Percentiles rank a stretch among this genome's conserved stretches.
These are phyloP conservation scores for Dothiorella sarmentorum DNA, from an alignment of 2,329 filamentous ascomycete genomes.

Conservation along the genomic window DNA sequence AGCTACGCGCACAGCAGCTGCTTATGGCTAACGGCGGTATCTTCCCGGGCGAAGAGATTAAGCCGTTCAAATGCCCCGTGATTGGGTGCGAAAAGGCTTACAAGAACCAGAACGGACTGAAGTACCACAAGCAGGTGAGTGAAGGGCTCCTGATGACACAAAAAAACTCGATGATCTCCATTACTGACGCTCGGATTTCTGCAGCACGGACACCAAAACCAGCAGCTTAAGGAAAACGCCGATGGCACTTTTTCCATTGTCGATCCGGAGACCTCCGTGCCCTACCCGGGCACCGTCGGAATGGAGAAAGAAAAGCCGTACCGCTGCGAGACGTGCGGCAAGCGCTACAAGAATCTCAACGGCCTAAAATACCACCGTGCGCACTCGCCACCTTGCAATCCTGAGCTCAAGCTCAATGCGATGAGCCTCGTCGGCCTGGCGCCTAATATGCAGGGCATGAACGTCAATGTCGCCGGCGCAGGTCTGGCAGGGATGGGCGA, in stretches of 20 bases:
- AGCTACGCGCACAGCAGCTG: slow-evolving; percentile 59
- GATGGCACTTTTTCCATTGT: slow-evolving; percentile 98
- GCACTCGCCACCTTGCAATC: slow-evolving; percentile 83
- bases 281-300: slow-evolving; percentile 93
- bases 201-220: slow-evolving; percentile 88
- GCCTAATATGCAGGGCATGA: slow-evolving; percentile 42
- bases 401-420: slow-evolving; percentile 63
- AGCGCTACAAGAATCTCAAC: slow-evolving; percentile 98
- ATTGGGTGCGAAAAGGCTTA: slow-evolving; percentile 99
- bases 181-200: slow-evolving; percentile 10
- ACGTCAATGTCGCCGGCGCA: slow-evolving; percentile 50
- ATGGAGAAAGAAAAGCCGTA: slow-evolving; percentile 99
- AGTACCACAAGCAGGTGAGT: slow-evolving; percentile 73
- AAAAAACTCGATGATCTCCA: slow-evolving; percentile 11
- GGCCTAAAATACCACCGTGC: slow-evolving; percentile 83
- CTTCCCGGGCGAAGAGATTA: slow-evolving; percentile 72
- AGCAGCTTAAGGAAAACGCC: slow-evolving; percentile 92
- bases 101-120: slow-evolving; percentile 98
- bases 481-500: slow-evolving; percentile 57
- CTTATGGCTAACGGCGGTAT: slow-evolving; percentile 48
- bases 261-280: slow-evolving; percentile 88
- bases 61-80: slow-evolving; percentile 95
- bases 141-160: slow-evolving; percentile 15
- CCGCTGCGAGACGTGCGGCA: slow-evolving; percentile 93
- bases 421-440: slow-evolving; percentile 32